These are phyloP conservation scores for Fusarium bulbicola DNA, from an alignment of 2,329 filamentous ascomycete genomes.

Conservation along the genomic window DNA sequence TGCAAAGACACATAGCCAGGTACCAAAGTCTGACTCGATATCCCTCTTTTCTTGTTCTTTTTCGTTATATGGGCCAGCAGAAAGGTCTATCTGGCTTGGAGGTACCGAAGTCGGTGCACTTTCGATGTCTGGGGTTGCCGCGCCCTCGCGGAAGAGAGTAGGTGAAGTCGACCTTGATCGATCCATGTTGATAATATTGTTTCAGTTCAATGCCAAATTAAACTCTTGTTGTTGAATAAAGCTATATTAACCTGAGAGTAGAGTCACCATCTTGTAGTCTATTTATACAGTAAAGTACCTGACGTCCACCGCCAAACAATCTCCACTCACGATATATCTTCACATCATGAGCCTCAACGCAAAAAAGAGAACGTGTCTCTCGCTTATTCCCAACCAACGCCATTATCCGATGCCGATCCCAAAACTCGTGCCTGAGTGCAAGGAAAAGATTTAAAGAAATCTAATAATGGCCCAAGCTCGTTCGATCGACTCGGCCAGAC, in stretches of 20 bases:
- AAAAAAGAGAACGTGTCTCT: background rate
- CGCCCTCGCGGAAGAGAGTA: background rate
- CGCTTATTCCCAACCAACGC: background rate
- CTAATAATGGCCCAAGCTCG: conserved; percentile 27
- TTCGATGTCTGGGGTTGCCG: background rate
- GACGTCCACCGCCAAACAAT: background rate
- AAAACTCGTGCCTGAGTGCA: conserved; percentile 4
- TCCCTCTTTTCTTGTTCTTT: background rate
- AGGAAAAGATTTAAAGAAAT: conserved; percentile 3
- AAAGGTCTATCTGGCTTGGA: background rate
- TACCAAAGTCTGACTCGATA: conserved; percentile 12
- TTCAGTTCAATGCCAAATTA: background rate
- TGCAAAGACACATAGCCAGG: conserved; percentile 30
- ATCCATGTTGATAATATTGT: background rate
- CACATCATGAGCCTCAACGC: background rate
- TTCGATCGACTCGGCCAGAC: conserved; percentile 23
- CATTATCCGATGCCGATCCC: background rate
- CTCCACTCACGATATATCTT: background rate
- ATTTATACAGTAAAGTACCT: background rate
- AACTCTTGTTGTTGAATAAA: background rate
- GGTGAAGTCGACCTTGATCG: background rate
- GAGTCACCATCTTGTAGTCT: background rate
- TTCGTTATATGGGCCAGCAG: background rate
- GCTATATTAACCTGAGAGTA: background rate
- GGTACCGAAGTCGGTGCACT: background rate